Percentiles rank a stretch among this genome's conserved stretches.
Conservation (phyloP, 768 basidiomycete species). For the Serendipita vermifera region DNA sequence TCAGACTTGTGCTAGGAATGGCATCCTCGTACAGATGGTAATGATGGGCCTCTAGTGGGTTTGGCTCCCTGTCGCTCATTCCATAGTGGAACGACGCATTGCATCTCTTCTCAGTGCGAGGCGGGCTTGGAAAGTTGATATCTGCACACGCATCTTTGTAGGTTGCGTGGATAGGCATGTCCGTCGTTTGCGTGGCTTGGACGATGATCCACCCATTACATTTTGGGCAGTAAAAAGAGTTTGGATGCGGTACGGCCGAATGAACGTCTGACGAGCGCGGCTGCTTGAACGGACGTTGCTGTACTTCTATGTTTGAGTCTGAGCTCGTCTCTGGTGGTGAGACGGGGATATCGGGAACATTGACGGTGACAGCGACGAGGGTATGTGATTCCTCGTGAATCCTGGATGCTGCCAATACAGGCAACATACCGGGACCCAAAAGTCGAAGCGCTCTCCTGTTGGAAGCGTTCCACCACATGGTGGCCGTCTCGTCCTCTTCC, state of each 20-base stretch:
- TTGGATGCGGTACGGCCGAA: slow-evolving; percentile 64
- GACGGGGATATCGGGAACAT: background rate
- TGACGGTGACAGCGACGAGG: background rate
- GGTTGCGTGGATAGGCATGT: slow-evolving; percentile 47
- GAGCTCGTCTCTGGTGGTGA: no score
- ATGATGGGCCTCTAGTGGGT: slow-evolving; percentile 57
- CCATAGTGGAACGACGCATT: slow-evolving; percentile 41
- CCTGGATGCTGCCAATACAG: background rate
- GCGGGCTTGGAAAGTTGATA: slow-evolving; percentile 37
- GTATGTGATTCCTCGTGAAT: slow-evolving; percentile 1
- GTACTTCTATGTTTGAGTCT: background rate
- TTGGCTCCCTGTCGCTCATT: slow-evolving; percentile 32
- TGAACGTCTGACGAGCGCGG: slow-evolving; percentile 53
- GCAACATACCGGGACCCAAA: slow-evolving; percentile 4
- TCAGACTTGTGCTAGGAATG: slow-evolving; percentile 54
- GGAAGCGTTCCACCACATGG: background rate
- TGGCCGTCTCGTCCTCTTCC: background rate
- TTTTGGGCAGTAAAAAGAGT: slow-evolving; percentile 69
- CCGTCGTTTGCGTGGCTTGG: slow-evolving; percentile 46
- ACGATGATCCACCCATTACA: slow-evolving; percentile 77
- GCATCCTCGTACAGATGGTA: slow-evolving; percentile 64
- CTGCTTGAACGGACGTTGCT: slow-evolving; percentile 20
- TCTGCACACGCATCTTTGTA: slow-evolving; percentile 31
- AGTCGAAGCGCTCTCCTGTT: background rate
- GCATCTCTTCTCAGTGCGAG: slow-evolving; percentile 33